Percentiles rank a stretch among this genome's conserved stretches.
Evolutionary conservation across 495 filamentous ascomycete species (phyloP).

Genomic region (Hapsidospora chrysogenum): DNA sequence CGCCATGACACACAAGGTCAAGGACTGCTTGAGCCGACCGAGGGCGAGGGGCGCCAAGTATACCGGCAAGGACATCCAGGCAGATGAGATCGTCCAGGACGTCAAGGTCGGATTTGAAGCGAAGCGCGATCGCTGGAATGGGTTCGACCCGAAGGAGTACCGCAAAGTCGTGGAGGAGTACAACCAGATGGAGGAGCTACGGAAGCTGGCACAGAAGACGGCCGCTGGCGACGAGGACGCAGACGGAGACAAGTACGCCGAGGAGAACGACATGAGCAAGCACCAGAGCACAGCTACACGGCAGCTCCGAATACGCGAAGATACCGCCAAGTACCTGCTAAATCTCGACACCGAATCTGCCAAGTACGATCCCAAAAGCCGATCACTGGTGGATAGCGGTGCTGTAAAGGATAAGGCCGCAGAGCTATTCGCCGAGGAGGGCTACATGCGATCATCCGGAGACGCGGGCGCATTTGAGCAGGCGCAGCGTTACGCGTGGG

Average conservation of each 20-base stretch:
- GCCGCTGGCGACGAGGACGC: constrained; percentile 17
- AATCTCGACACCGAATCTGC: constrained; percentile 93
- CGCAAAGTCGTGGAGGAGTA: constrained; percentile 73
- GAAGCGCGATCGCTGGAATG: constrained; percentile 96
- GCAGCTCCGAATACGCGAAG: constrained; percentile 82
- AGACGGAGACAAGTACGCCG: constrained; percentile 60
- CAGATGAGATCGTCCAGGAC: constrained; percentile 76
- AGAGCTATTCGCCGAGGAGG: constrained; percentile 82
- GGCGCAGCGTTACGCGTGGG: constrained; percentile 86
- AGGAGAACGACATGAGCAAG: constrained; percentile 91
- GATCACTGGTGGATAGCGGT: constrained; percentile 81
- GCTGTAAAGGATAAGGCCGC: constrained; percentile 72
- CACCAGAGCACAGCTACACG: constrained; percentile 79
- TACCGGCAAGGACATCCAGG: constrained; percentile 85
- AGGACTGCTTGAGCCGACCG: constrained; percentile 81
- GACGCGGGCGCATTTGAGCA: constrained; percentile 91
- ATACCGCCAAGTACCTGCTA: constrained; percentile 94
- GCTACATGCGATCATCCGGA: constrained; percentile 76
- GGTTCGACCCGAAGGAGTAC: constrained; percentile 83
- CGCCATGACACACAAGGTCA: constrained; percentile 87
- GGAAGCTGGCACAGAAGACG: constrained; percentile 30
- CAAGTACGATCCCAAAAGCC: constrained; percentile 95
- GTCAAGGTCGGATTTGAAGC: constrained; percentile 88
- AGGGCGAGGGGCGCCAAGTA: constrained; percentile 82
- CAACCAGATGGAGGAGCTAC: constrained; percentile 68